Base-by-base conservation (phyloP, 352 stramenopile species). In the Globisporangium orthogonon region DNA sequence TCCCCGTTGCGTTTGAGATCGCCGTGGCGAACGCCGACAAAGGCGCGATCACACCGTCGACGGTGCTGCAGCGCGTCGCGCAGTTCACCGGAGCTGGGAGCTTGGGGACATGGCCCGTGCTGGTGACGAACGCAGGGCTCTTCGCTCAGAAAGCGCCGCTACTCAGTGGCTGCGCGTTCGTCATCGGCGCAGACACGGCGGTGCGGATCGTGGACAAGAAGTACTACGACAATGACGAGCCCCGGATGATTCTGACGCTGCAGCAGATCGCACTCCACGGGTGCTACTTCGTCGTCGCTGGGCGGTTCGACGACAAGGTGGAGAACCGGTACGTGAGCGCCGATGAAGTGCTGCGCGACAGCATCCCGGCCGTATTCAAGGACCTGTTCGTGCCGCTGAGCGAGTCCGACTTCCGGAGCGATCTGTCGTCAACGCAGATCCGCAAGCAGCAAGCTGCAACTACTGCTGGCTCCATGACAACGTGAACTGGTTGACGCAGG, bases 171-270 rank as follows among this genome's bases (percentile, higher is more conserved):
- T 96, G 87, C 33, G 67, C 69, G 15, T 97, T 97, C 48, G 66
- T 95, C 14, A 83, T 97, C 57, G 91, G 91, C 30, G 91, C 86
- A 9, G 91, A 97, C 50, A 97, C 91, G 9, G 83, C 86, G 9
- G 65, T 90, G 41, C 81, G 91, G 7, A 71, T 97, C 28, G 69
- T 97, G 11, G 78, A 97, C 69, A 83, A 87, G 37, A 97, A 96
- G 54, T 97, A 97, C 60, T 97, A 97, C 55, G 74, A 65, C 31
- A 76, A 80, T 60, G 71, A 91, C 54, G 67, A 78, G 54, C 67
- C 81, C 52, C 73, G 82, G 52, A 95, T 97, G 77, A 68, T 86
- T 30, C 56, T 89, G 50, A 74, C 83, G 2, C 56, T 97, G 52
- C 60, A 87, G 23, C 58, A 80, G 30, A 90, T 97, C 39, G 66